These are phyloP conservation scores for Aspergillus felis DNA, from an alignment of 2,329 filamentous ascomycete species.

Conservation along the genomic window DNA sequence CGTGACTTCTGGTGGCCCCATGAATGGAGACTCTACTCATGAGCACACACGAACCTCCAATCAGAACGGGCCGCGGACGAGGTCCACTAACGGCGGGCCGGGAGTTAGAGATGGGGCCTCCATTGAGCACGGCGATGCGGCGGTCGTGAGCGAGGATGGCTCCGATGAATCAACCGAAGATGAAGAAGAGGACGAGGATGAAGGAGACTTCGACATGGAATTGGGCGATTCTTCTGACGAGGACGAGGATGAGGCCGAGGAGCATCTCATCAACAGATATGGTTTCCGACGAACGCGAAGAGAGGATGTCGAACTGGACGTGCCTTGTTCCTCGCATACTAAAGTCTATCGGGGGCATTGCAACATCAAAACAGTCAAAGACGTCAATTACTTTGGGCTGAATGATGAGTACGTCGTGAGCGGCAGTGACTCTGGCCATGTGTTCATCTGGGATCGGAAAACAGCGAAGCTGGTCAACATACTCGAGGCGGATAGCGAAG, in stretches of 20 bases:
- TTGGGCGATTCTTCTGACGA: constrained; percentile 32
- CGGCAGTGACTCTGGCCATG: constrained; percentile 62
- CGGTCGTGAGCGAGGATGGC: neutral
- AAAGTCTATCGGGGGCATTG: constrained; percentile 61
- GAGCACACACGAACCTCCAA: neutral
- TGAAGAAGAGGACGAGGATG: constrained; percentile 26
- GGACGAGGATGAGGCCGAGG: constrained; percentile 24
- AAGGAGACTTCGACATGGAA: constrained; percentile 27
- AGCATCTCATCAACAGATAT: constrained; percentile 45
- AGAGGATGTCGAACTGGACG: constrained; percentile 50
- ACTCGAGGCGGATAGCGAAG: constrained; percentile 62
- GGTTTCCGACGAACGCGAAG: constrained; percentile 48
- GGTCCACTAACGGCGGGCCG: constrained; percentile 9
- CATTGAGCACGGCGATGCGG: neutral
- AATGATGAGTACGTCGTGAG: constrained; percentile 66
- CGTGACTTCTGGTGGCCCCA: constrained; percentile 9
- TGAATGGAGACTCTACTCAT: neutral
- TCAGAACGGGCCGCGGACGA: neutral
- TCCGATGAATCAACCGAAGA: constrained; percentile 14
- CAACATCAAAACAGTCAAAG: constrained; percentile 65
- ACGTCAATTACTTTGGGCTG: constrained; percentile 65
- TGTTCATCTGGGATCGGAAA: constrained; percentile 67
- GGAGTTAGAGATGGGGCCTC: constrained; percentile 15
- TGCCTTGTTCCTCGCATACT: constrained; percentile 55
- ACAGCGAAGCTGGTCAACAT: constrained; percentile 60